Conservation (phyloP, 2,329 filamentous ascomycete species). For the Ceratocystis harringtonii region DNA sequence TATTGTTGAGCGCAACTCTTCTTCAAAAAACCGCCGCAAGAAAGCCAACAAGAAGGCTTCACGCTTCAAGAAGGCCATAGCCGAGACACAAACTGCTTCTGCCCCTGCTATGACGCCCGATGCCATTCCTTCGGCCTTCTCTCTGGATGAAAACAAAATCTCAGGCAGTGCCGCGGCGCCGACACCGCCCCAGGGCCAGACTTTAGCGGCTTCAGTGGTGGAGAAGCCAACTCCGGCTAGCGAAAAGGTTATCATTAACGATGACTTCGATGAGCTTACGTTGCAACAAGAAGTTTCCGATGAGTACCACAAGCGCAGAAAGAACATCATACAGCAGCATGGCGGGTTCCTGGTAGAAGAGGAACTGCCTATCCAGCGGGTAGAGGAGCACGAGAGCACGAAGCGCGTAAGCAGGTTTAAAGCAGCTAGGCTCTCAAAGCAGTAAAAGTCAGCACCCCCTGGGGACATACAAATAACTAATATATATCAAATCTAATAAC, state of each 20-base stretch:
- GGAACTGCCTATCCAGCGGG: slow-evolving; percentile 48
- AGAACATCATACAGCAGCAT: slow-evolving; percentile 65
- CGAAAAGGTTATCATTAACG: slow-evolving; percentile 17
- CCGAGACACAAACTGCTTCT: neutral
- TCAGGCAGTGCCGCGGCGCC: slow-evolving; percentile 32
- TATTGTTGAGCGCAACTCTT: slow-evolving; percentile 33
- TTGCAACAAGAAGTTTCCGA: slow-evolving; percentile 57
- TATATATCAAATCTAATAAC: too few species aligned
- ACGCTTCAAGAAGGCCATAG: slow-evolving; percentile 35
- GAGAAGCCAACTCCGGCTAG: slow-evolving; percentile 33
- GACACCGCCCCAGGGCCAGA: slow-evolving; percentile 28
- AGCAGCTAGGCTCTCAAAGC: slow-evolving; percentile 47
- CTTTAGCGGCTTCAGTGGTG: slow-evolving; percentile 45
- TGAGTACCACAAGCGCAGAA: slow-evolving; percentile 72
- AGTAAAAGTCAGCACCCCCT: slow-evolving; percentile 18
- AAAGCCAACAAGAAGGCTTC: slow-evolving; percentile 28
- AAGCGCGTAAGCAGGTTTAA: slow-evolving; percentile 59
- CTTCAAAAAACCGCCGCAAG: slow-evolving; percentile 18
- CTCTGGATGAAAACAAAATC: slow-evolving; percentile 13
- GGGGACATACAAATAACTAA: too few species aligned
- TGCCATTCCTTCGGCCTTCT: slow-evolving; percentile 12
- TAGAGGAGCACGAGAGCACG: slow-evolving; percentile 50
- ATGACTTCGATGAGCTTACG: slow-evolving; percentile 44
- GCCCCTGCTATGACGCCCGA: slow-evolving; percentile 14
- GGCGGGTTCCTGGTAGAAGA: slow-evolving; percentile 67